Conservation (phyloP, 768 basidiomycete genomes). For the Mycena belliarum region DNA sequence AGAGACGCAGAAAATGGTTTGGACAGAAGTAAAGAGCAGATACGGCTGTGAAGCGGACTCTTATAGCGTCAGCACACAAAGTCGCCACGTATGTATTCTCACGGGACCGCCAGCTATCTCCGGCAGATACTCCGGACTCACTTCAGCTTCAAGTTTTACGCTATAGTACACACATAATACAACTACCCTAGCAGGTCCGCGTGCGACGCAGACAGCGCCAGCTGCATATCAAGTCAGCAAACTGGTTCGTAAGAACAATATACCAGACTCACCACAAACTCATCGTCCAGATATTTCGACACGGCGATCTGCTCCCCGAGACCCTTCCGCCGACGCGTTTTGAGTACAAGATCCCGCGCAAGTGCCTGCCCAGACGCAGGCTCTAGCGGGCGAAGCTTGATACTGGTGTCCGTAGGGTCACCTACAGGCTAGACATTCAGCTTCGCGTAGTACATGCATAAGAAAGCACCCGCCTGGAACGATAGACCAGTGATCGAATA, state of each 20-base stretch:
- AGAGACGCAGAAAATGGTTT: constrained; percentile 34
- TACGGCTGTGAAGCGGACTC: too few relatives aligned
- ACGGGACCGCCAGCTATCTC: background rate
- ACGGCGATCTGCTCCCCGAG: constrained; percentile 96
- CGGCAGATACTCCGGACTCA: background rate
- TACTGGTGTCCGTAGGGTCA: constrained; percentile 96
- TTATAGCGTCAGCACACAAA: background rate
- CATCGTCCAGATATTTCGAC: constrained; percentile 95
- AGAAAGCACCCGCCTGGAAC: constrained; percentile 76
- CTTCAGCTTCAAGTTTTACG: constrained; percentile 7
- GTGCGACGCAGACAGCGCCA: constrained; percentile 92
- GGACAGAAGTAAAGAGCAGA: constrained; percentile 27
- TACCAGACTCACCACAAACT: constrained; percentile 83
- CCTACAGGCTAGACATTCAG: constrained; percentile 47
- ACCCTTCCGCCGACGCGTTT: constrained; percentile 95
- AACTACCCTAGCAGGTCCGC: constrained; percentile 80
- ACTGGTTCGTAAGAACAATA: too few relatives aligned
- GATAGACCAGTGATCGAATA: constrained; percentile 98
- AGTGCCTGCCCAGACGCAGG: constrained; percentile 96
- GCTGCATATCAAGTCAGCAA: constrained; percentile 40
- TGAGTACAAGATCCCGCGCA: constrained; percentile 92
- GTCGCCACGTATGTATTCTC: too few relatives aligned
- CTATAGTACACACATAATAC: constrained; percentile 18
- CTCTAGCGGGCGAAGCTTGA: constrained; percentile 94
- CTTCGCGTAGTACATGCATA: constrained; percentile 23